phyloP scores from a whole-genome alignment of 805 yeast species.

The Saturnispora serradocipensis region DNA sequence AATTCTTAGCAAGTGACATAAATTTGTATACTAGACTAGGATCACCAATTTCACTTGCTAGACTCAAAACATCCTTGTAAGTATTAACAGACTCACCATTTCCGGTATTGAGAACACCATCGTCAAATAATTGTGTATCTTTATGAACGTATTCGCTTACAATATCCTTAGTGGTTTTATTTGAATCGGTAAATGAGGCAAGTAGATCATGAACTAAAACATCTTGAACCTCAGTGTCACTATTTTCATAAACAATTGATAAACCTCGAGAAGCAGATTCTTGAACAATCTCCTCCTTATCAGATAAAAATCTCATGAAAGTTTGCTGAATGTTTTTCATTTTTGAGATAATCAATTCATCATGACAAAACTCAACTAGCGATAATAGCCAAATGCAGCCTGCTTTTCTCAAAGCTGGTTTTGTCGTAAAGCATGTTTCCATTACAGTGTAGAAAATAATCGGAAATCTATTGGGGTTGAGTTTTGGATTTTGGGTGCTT shows the following conservation, averaged over 20 bases:
- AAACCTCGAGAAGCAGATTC: conserved; percentile 89
- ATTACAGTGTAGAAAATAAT: conserved; percentile 42
- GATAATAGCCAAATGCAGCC: conserved; percentile 84
- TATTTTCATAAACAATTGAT: conserved; percentile 70
- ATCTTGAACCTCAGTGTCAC: conserved; percentile 59
- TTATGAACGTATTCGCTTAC: conserved; percentile 61
- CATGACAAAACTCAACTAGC: conserved; percentile 63
- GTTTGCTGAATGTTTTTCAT: conserved; percentile 60
- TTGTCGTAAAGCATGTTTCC: conserved; percentile 47
- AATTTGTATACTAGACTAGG: conserved; percentile 89
- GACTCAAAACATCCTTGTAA: conserved; percentile 75
- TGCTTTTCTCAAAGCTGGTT: conserved; percentile 66
- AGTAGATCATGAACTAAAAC: conserved; percentile 64
- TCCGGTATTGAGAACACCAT: conserved; percentile 68
- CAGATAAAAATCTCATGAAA: conserved; percentile 72
- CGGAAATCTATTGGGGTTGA: conserved; percentile 13
- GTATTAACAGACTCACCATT: conserved; percentile 86
- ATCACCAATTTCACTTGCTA: conserved; percentile 94
- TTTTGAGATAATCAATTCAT: conserved; percentile 31
- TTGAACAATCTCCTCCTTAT: conserved; percentile 79
- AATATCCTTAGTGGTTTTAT: conserved; percentile 32
- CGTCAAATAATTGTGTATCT: conserved; percentile 80
- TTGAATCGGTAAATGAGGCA: conserved; percentile 67
- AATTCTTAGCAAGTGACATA: conserved; percentile 83
- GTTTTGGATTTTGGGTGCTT: conserved; percentile 38